Evolutionary conservation across 2,329 filamentous ascomycete genomes (phyloP).

Genomic region (Calonectria henricotiae): DNA sequence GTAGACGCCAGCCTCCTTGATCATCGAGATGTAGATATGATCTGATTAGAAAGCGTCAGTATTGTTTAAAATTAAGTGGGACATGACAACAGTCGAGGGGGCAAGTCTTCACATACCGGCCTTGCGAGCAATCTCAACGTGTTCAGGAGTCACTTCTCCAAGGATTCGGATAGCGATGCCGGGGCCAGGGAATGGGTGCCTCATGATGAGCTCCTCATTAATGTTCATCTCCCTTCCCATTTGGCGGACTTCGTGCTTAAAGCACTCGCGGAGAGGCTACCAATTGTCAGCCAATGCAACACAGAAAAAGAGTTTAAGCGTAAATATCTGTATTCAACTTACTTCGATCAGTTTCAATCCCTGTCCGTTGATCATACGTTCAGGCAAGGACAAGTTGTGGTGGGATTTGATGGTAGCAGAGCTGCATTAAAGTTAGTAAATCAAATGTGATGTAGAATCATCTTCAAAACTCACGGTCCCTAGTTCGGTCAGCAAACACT

Average conservation of each 20-base stretch:
- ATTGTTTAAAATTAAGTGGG: not conserved
- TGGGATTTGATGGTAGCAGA: not conserved
- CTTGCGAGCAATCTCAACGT: slow-evolving; percentile 1
- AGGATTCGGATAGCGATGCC: slow-evolving; percentile 81
- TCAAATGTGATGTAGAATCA: not conserved
- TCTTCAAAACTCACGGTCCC: not conserved
- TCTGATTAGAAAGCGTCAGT: slow-evolving; percentile 70
- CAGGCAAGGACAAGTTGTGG: slow-evolving; percentile 12
- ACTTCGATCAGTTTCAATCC: not conserved
- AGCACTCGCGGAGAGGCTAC: slow-evolving; percentile 56
- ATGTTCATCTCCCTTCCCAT: slow-evolving; percentile 8
- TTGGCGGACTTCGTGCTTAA: slow-evolving; percentile 81
- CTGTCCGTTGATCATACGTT: slow-evolving; percentile 27
- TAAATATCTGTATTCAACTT: slow-evolving; percentile 1
- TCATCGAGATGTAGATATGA: slow-evolving; percentile 84
- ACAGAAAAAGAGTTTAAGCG: not conserved
- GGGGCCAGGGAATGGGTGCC: slow-evolving; percentile 59
- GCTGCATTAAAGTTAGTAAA: not conserved
- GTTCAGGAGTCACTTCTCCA: slow-evolving; percentile 3
- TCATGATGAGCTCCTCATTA: slow-evolving; percentile 14
- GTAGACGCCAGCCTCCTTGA: slow-evolving; percentile 81
- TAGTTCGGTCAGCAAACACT: not conserved
- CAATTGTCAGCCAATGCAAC: not conserved
- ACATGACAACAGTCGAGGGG: not conserved
- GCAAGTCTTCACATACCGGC: not conserved